Conservation (phyloP, 1,284 basidiomycete genomes). For the Abortiporus biennis region DNA sequence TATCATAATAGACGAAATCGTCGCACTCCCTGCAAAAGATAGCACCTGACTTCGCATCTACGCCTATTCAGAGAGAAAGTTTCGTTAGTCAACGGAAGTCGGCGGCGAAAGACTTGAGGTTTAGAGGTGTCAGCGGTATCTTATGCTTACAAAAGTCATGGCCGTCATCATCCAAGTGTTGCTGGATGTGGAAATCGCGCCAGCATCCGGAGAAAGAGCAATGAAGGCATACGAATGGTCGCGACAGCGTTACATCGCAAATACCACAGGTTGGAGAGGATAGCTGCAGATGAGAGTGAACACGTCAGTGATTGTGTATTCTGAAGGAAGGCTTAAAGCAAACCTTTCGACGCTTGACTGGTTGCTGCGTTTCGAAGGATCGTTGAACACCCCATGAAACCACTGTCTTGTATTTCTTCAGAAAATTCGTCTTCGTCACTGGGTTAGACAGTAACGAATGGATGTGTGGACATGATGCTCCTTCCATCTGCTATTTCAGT, state of each 20-base stretch:
- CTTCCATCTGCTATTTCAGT: too few relatives aligned
- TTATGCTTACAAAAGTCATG: slow-evolving; percentile 65
- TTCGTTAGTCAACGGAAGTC: slow-evolving; percentile 5
- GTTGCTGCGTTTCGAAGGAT: slow-evolving; percentile 24
- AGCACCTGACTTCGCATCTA: slow-evolving; percentile 50
- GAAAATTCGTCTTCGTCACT: slow-evolving; percentile 17
- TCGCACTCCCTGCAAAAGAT: slow-evolving; percentile 55
- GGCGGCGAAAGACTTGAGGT: slow-evolving; percentile 8
- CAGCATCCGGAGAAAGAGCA: slow-evolving; percentile 76
- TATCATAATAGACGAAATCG: slow-evolving; percentile 48
- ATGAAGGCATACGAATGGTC: slow-evolving; percentile 79
- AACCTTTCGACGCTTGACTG: slow-evolving; percentile 42
- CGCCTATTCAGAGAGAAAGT: slow-evolving; percentile 37
- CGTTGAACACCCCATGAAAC: slow-evolving; percentile 34
- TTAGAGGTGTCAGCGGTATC: slow-evolving; percentile 1
- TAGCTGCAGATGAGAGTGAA: slow-evolving; percentile 20
- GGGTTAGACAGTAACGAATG: too few relatives aligned
- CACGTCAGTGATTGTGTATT: not conserved
- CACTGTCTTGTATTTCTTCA: slow-evolving; percentile 32
- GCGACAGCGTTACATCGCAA: slow-evolving; percentile 51
- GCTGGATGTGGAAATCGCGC: slow-evolving; percentile 46
- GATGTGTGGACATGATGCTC: too few relatives aligned
- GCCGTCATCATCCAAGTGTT: slow-evolving; percentile 48
- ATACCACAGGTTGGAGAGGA: slow-evolving; percentile 55
- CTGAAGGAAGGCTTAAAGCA: too few relatives aligned